phyloP scores from a whole-genome alignment of 352 stramenopile species.

The Globisporangium carolinianum region DNA sequence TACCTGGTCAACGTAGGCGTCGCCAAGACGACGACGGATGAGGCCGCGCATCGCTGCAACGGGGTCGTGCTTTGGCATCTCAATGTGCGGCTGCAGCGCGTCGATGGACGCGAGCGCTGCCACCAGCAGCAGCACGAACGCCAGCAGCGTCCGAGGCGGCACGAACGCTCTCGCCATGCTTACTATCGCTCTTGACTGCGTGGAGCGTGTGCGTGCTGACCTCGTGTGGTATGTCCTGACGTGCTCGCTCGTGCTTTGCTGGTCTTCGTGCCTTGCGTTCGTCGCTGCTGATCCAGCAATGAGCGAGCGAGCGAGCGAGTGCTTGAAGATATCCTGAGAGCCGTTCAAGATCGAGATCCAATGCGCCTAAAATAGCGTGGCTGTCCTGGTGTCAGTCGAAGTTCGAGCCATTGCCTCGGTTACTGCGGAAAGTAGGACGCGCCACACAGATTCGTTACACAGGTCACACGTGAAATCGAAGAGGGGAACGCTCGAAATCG shows the following conservation, averaged over 20 bases:
- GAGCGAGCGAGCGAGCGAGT: not conserved
- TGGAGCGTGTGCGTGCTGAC: too few relatives aligned
- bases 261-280: constrained; percentile 3
- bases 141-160: not conserved
- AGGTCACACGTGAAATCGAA: too few relatives aligned
- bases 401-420: too few relatives aligned
- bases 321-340: constrained; percentile 1
- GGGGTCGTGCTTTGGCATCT: constrained; percentile 34
- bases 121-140: constrained; percentile 17
- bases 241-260: not conserved
- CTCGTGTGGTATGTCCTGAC: too few relatives aligned
- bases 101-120: not conserved
- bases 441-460: too few relatives aligned
- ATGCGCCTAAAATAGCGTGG: too few relatives aligned
- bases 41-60: constrained; percentile 42
- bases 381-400: too few relatives aligned
- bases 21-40: constrained; percentile 46
- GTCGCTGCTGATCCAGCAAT: constrained; percentile 5
- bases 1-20: constrained; percentile 60
- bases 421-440: too few relatives aligned
- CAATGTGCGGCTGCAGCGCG: constrained; percentile 15
- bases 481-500: not conserved
- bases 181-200: too few relatives aligned
- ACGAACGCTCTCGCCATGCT: constrained; percentile 1
- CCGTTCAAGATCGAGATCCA: constrained; percentile 6